Base-by-base conservation (phyloP, 2,329 filamentous ascomycete species). In the Pseudocercospora eumusae region DNA sequence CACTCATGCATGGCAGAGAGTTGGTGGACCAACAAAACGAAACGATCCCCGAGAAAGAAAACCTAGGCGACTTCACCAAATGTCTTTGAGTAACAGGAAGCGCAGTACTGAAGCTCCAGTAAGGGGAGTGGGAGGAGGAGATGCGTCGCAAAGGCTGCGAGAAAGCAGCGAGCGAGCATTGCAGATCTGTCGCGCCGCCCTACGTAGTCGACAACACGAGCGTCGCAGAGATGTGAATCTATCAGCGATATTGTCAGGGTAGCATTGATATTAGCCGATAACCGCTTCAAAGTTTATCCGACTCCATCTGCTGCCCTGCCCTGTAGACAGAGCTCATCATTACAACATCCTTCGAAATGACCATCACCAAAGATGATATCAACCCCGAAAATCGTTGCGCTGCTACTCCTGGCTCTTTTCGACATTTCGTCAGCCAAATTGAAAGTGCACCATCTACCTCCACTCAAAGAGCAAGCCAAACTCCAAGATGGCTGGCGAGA, bases 401-500 rank as follows among this genome's bases (percentile, higher is more conserved):
- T 40, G 8, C 15, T 40, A 18, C 4, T 40, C 2, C 7, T 40
- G 1, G 36, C 4, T 4, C 6, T 40, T n/a, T n/a, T n/a, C n/a
- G n/a, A n/a, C n/a, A n/a, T n/a, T 3, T 40, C 36, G 18, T 40
- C 47, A 31, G 23, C 20, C 15, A 52, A 52, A n/a, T 5, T 25
- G 1, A 25, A 52, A 10, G 15, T 18, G 2, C 47, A 52, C 8
- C 21, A 25, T n/a, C 23, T 52, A 8, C 65, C 66, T 3, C 44
- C 65, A 18, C 57, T 68, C 2, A 53, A 61, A 42, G 63, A 68
- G 44, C 65, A 68, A 49, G 66, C 64, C 11, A 49, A 55, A 23
- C 60, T 67, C 2, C 63, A 64, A 58, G 62, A 68, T 62, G 58
- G 44, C 25, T 67, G 64, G 65, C 61, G 64, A 9, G 50, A 67